These are phyloP conservation scores for Ogataea thermomethanolica DNA, from an alignment of 805 yeast species.

Conservation along the genomic window DNA sequence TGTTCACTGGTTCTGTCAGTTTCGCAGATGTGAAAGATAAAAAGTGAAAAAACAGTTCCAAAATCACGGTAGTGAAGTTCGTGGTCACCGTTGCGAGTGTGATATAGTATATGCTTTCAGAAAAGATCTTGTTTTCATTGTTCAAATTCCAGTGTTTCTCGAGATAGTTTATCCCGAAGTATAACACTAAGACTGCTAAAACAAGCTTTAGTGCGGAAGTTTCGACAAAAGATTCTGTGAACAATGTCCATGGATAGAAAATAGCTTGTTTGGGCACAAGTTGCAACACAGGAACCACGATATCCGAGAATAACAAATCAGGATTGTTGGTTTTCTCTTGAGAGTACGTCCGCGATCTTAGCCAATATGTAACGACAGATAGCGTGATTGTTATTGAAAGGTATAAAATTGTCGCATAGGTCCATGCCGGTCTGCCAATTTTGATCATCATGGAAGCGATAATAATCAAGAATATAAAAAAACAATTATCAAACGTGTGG, in stretches of 20 bases:
- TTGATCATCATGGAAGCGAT: constrained; percentile 16
- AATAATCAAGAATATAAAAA: neutral
- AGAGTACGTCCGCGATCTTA: constrained; percentile 30
- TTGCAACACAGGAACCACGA: constrained; percentile 52
- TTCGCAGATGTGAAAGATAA: constrained; percentile 38
- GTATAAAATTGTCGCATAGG: constrained; percentile 47
- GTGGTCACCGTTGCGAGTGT: constrained; percentile 53
- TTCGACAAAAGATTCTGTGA: constrained; percentile 65
- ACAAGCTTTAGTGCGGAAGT: constrained; percentile 44
- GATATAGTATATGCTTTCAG: constrained; percentile 49
- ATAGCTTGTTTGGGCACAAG: constrained; percentile 57
- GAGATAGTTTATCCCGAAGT: constrained; percentile 42
- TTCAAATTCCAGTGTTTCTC: constrained; percentile 46
- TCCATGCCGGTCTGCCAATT: constrained; percentile 27
- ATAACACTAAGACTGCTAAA: constrained; percentile 37
- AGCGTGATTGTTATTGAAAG: constrained; percentile 38
- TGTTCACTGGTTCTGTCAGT: constrained; percentile 46
- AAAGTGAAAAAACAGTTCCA: constrained; percentile 25
- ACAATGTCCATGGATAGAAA: constrained; percentile 60
- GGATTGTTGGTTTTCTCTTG: constrained; percentile 19
- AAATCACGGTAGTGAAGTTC: constrained; percentile 48
- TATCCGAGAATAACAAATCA: constrained; percentile 35
- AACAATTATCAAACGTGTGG: too few relatives aligned
- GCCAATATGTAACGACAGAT: constrained; percentile 46
- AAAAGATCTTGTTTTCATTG: constrained; percentile 17